A percentile compares a stretch with the other conserved stretches of the same genome.
phyloP scores from a whole-genome alignment of 371 early-diverging fungal genomes.

The Smittium culicis region DNA sequence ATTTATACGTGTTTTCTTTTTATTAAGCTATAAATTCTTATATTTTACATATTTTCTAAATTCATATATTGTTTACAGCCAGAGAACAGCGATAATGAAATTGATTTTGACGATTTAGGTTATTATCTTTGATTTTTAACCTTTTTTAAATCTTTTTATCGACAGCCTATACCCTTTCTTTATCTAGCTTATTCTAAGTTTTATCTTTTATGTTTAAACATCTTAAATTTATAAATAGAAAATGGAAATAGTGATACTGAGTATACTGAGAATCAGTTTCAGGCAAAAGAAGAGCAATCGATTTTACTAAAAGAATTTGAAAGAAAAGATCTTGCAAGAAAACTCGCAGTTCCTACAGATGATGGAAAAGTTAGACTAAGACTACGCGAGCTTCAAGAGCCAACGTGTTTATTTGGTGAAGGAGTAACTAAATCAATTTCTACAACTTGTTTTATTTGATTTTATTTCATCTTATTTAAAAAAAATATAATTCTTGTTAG shows the following conservation, averaged over 20 bases:
- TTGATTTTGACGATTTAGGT: neutral
- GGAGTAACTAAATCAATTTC: constrained; percentile 43
- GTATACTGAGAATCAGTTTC: constrained; percentile 3
- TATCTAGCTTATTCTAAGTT: neutral
- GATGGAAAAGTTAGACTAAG: constrained; percentile 61
- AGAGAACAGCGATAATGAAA: neutral
- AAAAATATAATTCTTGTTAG: constrained; percentile 25
- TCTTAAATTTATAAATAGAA: neutral
- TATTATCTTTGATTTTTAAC: neutral
- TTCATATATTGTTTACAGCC: constrained; percentile 11
- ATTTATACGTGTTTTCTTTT: neutral
- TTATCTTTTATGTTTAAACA: neutral
- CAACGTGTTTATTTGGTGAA: constrained; percentile 85
- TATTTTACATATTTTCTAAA: constrained; percentile 19
- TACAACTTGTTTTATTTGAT: neutral
- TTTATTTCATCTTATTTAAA: neutral
- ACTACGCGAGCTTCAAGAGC: constrained; percentile 66
- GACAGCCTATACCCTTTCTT: neutral
- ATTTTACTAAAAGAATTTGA: constrained; percentile 63
- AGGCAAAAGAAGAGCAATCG: neutral
- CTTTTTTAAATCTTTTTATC: neutral
- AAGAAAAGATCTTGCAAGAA: constrained; percentile 57
- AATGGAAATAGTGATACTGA: constrained; percentile 3
- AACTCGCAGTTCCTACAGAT: constrained; percentile 83
- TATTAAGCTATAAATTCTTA: constrained; percentile 15